A percentile compares a stretch with the other conserved stretches of the same genome.
phyloP scores from a whole-genome alignment of 306 rosid genomes.

The Vicia villosa region DNA sequence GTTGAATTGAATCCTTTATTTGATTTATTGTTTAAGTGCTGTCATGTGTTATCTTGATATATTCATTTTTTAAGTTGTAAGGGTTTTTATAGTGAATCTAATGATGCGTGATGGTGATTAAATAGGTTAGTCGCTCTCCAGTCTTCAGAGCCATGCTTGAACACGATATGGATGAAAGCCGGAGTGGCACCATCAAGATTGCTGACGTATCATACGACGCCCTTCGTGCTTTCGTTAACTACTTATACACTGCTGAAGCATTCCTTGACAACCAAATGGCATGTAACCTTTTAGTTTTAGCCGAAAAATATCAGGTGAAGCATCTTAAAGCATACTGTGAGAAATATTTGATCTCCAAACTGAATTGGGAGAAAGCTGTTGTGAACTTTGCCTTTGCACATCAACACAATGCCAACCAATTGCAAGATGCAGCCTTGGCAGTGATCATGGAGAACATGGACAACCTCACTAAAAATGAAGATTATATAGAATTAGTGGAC shows the following conservation, averaged over 20 bases:
- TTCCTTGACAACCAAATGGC: conserved; percentile 78
- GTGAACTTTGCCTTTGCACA: conserved; percentile 62
- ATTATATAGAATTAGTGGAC: conserved; percentile 67
- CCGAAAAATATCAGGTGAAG: conserved; percentile 77
- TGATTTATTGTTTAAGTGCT: neutral
- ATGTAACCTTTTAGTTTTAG: conserved; percentile 61
- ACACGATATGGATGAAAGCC: conserved; percentile 83
- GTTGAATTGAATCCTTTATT: conserved; percentile 16
- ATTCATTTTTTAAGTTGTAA: neutral
- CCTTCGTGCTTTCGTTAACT: conserved; percentile 72
- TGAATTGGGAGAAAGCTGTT: conserved; percentile 74
- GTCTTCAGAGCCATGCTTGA: conserved; percentile 90
- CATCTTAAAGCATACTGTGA: conserved; percentile 79
- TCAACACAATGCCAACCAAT: conserved; percentile 67
- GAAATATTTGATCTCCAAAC: conserved; percentile 58
- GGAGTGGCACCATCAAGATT: conserved; percentile 77
- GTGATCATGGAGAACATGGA: conserved; percentile 69
- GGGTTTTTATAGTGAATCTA: conserved; percentile 17
- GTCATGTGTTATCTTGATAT: neutral
- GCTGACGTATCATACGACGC: conserved; percentile 69
- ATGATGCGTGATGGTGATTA: neutral
- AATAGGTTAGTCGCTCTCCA: conserved; percentile 76
- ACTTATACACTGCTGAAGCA: conserved; percentile 78
- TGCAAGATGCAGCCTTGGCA: conserved; percentile 63
- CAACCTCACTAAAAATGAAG: conserved; percentile 56